Evolutionary conservation across 1,284 basidiomycete species (phyloP).

Genomic region (Cryptococcus jaspeensis): DNA sequence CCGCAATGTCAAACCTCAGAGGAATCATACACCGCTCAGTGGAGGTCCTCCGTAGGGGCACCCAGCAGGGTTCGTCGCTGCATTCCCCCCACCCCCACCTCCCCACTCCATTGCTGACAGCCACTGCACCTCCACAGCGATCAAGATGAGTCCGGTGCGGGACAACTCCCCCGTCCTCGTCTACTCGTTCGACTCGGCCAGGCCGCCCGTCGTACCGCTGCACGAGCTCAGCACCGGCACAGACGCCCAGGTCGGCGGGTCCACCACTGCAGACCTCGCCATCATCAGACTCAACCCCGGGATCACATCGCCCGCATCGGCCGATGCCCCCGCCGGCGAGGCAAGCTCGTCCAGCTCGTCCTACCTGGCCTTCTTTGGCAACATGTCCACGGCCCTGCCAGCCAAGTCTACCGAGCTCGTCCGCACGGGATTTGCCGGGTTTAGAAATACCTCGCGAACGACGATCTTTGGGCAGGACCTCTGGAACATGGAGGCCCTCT

Average conservation of each 20-base stretch:
- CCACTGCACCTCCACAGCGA: conserved; percentile 21
- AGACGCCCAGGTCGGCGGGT: background rate
- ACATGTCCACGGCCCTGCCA: conserved; percentile 45
- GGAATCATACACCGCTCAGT: conserved; percentile 42
- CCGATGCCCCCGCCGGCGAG: conserved; percentile 20
- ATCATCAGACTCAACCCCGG: background rate
- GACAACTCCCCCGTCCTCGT: conserved; percentile 28
- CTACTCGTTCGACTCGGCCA: conserved; percentile 30
- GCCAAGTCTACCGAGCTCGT: conserved; percentile 41
- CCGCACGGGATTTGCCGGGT: conserved; percentile 55
- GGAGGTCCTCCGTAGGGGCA: conserved; percentile 36
- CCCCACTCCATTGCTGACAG: too few relatives aligned
- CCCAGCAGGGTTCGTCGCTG: conserved; percentile 31
- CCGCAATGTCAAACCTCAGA: conserved; percentile 31
- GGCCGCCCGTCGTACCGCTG: conserved; percentile 16
- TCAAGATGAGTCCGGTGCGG: conserved; percentile 34
- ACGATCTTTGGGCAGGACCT: conserved; percentile 54
- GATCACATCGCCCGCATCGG: background rate
- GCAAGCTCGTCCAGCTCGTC: conserved; percentile 3
- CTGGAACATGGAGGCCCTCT: conserved; percentile 54
- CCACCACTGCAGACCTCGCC: conserved; percentile 2
- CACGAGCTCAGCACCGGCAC: background rate
- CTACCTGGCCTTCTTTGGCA: conserved; percentile 44
- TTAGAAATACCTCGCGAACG: conserved; percentile 53
- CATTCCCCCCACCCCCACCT: background rate